phyloP scores from a whole-genome alignment of 208 protist species.

The Acanthamoeba lugdunensis region DNA sequence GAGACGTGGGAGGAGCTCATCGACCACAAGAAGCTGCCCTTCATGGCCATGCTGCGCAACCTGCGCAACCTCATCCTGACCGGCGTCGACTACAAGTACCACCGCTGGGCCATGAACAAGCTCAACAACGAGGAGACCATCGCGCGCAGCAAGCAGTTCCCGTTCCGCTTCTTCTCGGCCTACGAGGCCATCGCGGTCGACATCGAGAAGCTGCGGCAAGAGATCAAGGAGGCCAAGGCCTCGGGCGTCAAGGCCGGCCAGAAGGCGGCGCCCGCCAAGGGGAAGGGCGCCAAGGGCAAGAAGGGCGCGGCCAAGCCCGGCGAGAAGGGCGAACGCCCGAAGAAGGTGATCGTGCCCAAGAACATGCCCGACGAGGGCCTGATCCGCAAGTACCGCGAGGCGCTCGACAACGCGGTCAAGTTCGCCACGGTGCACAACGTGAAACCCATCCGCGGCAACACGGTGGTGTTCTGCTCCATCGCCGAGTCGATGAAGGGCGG shows the following conservation, averaged over 20 bases:
- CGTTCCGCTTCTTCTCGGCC: constrained; percentile 93
- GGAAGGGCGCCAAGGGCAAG: constrained; percentile 24
- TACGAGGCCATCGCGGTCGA: constrained; percentile 88
- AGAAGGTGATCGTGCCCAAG: constrained; percentile 70
- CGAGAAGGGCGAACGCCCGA: constrained; percentile 8
- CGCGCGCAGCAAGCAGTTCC: constrained; percentile 90
- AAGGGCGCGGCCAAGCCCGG: not conserved
- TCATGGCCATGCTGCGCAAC: constrained; percentile 95
- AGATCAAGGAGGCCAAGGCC: constrained; percentile 30
- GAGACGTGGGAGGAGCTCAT: constrained; percentile 93
- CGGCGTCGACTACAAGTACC: constrained; percentile 85
- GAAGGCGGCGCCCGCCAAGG: constrained; percentile 25
- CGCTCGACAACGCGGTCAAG: constrained; percentile 89
- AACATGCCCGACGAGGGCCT: constrained; percentile 76
- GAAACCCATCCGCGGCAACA: constrained; percentile 90
- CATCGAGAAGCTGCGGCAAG: constrained; percentile 33
- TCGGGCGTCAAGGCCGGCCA: constrained; percentile 6
- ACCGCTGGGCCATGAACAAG: constrained; percentile 81
- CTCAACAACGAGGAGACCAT: constrained; percentile 84
- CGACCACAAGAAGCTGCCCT: constrained; percentile 90
- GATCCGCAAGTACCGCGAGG: constrained; percentile 83
- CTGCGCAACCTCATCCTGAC: constrained; percentile 93
- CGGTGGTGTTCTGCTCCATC: constrained; percentile 90
- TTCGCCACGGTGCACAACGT: constrained; percentile 92
- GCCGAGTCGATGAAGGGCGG: constrained; percentile 75